Conservation (phyloP, 225 moss, liverwort and hornwort species). For the Marchantia polymorpha region DNA sequence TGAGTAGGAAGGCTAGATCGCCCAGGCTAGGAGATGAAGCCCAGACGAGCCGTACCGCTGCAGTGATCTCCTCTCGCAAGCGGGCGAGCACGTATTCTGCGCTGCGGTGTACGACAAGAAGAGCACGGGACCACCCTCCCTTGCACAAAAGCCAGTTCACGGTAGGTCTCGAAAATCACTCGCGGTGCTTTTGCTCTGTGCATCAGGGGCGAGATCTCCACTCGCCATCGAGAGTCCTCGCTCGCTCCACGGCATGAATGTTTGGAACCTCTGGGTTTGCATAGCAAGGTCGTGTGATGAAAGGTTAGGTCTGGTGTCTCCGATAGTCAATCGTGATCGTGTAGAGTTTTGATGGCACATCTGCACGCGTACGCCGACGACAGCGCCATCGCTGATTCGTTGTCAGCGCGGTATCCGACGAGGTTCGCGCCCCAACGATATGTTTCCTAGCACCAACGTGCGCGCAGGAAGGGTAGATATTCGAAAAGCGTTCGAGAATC, state of each 20-base stretch:
- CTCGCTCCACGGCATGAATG: not conserved
- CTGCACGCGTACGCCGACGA: not conserved
- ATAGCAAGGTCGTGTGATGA: not conserved
- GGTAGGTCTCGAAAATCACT: conserved; percentile 4
- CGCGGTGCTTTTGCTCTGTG: not conserved
- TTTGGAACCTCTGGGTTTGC: not conserved
- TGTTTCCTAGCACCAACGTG: not conserved
- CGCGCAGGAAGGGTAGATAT: not conserved
- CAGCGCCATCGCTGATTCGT: not conserved
- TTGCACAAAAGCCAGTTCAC: not conserved
- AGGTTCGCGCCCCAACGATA: not conserved
- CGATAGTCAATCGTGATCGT: not conserved
- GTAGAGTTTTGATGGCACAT: not conserved
- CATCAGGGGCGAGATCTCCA: not conserved
- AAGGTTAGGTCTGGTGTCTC: not conserved
- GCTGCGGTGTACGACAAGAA: not conserved
- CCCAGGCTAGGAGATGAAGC: not conserved
- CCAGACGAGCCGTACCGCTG: not conserved
- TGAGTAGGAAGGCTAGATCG: not conserved
- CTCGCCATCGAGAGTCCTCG: not conserved
- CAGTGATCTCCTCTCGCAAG: not conserved
- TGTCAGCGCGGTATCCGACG: not conserved
- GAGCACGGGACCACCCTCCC: not conserved
- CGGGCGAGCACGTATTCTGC: no score
- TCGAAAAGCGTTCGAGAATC: not conserved